These are phyloP conservation scores for Tricharina praecox DNA, from an alignment of 495 filamentous ascomycete genomes.

Conservation along the genomic window DNA sequence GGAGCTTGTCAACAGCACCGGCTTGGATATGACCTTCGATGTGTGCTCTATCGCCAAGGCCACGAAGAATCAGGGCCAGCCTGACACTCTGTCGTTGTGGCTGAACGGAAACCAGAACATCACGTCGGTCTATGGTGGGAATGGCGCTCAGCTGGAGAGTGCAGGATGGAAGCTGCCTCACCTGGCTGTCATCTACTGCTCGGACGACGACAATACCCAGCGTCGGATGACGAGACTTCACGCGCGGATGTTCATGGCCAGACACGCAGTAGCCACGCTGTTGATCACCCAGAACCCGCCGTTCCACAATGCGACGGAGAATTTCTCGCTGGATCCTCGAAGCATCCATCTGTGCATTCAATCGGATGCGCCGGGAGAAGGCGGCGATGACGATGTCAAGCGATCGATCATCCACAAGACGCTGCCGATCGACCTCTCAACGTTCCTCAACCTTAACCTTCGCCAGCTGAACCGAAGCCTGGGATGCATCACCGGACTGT, in stretches of 20 bases:
- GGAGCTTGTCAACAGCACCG: constrained; percentile 51
- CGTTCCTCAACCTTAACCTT: constrained; percentile 55
- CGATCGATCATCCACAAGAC: constrained; percentile 38
- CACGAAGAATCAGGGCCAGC: constrained; percentile 29
- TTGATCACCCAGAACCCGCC: constrained; percentile 46
- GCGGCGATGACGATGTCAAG: no score
- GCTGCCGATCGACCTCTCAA: constrained; percentile 54
- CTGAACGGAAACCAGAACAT: constrained; percentile 40
- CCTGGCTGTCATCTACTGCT: constrained; percentile 51
- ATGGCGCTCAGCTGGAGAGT: constrained; percentile 34
- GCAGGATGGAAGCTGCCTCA: constrained; percentile 51
- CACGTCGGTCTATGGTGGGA: constrained; percentile 30
- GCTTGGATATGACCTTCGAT: constrained; percentile 55
- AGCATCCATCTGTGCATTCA: constrained; percentile 55
- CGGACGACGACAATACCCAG: constrained; percentile 36
- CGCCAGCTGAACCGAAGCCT: constrained; percentile 60
- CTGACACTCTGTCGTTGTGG: constrained; percentile 37
- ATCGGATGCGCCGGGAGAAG: constrained; percentile 36
- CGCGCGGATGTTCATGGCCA: constrained; percentile 45
- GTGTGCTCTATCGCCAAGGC: constrained; percentile 44
- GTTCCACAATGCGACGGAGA: constrained; percentile 33
- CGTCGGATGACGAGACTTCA: constrained; percentile 34
- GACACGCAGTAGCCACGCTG: constrained; percentile 49
- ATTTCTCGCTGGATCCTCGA: constrained; percentile 35
- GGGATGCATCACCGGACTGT: constrained; percentile 43